Percentiles rank a stretch among this genome's conserved stretches.
Conservation (phyloP, 805 yeast species). For the Ogataea methylovora region DNA sequence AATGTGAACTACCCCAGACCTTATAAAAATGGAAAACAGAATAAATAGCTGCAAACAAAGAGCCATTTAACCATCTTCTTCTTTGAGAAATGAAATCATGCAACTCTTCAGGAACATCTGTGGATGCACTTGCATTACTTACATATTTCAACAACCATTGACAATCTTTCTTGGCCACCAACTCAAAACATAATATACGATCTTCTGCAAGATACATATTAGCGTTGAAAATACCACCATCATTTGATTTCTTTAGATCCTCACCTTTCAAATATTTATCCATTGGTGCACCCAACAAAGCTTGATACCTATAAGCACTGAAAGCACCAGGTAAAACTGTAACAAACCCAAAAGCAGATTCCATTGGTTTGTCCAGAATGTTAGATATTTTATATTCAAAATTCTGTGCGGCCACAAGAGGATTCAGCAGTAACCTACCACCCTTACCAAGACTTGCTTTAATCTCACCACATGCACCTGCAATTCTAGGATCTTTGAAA, state of each 20-base stretch:
- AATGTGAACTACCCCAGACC: slow-evolving; percentile 76
- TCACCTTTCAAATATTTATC: slow-evolving; percentile 92
- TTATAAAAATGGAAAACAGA: slow-evolving; percentile 70
- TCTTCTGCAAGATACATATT: slow-evolving; percentile 98
- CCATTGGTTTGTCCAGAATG: slow-evolving; percentile 92
- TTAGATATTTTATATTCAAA: slow-evolving; percentile 96
- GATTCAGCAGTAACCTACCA: slow-evolving; percentile 52
- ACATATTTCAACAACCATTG: slow-evolving; percentile 82
- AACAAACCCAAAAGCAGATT: slow-evolving; percentile 89
- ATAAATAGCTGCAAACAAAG: slow-evolving; percentile 90
- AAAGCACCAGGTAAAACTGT: slow-evolving; percentile 96
- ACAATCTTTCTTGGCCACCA: slow-evolving; percentile 74
- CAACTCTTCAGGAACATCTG: slow-evolving; percentile 88
- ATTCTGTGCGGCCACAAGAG: slow-evolving; percentile 92
- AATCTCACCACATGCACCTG: slow-evolving; percentile 98
- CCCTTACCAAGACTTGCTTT: slow-evolving; percentile 69
- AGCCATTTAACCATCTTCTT: slow-evolving; percentile 95
- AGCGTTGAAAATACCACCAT: slow-evolving; percentile 81
- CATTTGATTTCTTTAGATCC: slow-evolving; percentile 53
- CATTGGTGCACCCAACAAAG: slow-evolving; percentile 77
- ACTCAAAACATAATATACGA: slow-evolving; percentile 88
- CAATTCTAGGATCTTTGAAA: slow-evolving; percentile 72
- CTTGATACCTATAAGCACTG: slow-evolving; percentile 85
- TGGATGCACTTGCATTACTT: slow-evolving; percentile 81
- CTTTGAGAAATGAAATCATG: slow-evolving; percentile 87